A percentile compares a stretch with the other conserved stretches of the same genome.
phyloP scores from a whole-genome alignment of 108 stramenopile species.

The Conticribra guillardii region DNA sequence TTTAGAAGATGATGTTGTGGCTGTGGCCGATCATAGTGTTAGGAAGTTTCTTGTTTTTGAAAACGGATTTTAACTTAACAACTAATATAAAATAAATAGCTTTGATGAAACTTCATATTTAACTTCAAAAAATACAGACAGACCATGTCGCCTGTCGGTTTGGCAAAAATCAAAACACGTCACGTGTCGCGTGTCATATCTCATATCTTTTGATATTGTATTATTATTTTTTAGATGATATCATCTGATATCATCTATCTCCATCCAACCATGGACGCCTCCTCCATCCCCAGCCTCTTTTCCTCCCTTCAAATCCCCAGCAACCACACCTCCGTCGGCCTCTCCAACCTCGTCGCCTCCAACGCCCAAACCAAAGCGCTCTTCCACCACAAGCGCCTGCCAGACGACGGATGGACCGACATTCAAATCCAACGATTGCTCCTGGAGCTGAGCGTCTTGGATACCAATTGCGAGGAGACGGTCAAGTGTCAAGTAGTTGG shows the following conservation, averaged over 20 bases:
- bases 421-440: constrained; percentile 82
- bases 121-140: too few species aligned
- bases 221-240: too few species aligned
- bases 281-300: constrained; percentile 58
- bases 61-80: too few species aligned
- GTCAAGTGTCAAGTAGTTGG: constrained; percentile 27
- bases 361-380: constrained; percentile 72
- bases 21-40: too few species aligned
- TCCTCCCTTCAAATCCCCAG: constrained; percentile 64
- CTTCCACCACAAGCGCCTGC: constrained; percentile 75
- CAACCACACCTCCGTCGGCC: constrained; percentile 80
- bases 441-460: constrained; percentile 75
- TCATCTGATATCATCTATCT: too few species aligned
- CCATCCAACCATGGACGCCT: constrained; percentile 52
- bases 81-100: too few species aligned
- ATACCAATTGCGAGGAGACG: constrained; percentile 84
- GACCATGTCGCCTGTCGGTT: too few species aligned
- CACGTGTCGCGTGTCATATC: too few species aligned
- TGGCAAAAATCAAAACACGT: too few species aligned
- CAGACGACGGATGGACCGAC: constrained; percentile 84
- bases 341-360: constrained; percentile 70
- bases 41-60: too few species aligned
- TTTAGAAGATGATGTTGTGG: not conserved
- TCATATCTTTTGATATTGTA: too few species aligned
- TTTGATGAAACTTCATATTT: too few species aligned